phyloP scores from a whole-genome alignment of 805 yeast genomes.

The Lipomyces anomalus region DNA sequence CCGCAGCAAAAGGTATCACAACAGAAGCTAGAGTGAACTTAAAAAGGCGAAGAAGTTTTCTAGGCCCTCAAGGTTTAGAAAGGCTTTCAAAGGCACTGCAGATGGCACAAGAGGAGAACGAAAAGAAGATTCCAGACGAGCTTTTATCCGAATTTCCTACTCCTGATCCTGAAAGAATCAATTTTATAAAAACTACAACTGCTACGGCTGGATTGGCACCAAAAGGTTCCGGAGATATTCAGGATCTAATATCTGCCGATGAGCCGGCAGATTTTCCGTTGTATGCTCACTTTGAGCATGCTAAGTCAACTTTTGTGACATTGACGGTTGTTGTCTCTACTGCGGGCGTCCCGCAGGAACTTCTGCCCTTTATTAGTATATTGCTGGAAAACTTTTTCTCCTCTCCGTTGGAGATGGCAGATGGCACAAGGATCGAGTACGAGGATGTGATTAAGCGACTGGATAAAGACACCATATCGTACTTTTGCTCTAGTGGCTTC shows the following conservation, averaged over 20 bases:
- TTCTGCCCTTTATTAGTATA: slow-evolving; percentile 59
- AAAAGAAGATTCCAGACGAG: slow-evolving; percentile 67
- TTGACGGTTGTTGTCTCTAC: slow-evolving; percentile 59
- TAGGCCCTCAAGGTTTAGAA: slow-evolving; percentile 57
- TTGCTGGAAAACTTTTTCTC: slow-evolving; percentile 63
- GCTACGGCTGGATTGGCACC: slow-evolving; percentile 51
- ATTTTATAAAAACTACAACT: slow-evolving; percentile 63
- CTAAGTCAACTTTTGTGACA: slow-evolving; percentile 71
- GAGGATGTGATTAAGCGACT: slow-evolving; percentile 71
- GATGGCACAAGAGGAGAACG: slow-evolving; percentile 61
- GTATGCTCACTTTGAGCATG: slow-evolving; percentile 71
- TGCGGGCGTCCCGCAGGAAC: slow-evolving; percentile 42
- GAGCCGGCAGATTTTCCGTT: slow-evolving; percentile 44
- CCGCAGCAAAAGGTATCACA: slow-evolving; percentile 50
- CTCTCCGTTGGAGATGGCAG: slow-evolving; percentile 60
- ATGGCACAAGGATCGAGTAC: slow-evolving; percentile 55
- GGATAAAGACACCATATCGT: slow-evolving; percentile 62
- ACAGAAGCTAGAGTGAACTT: slow-evolving; percentile 45
- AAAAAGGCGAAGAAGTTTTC: slow-evolving; percentile 44
- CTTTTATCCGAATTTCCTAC: slow-evolving; percentile 56
- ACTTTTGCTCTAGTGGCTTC: slow-evolving; percentile 51
- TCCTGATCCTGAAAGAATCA: slow-evolving; percentile 70
- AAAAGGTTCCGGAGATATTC: slow-evolving; percentile 11
- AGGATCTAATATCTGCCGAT: slow-evolving; percentile 22
- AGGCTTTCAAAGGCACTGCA: slow-evolving; percentile 48